Evolutionary conservation across 208 protist species (phyloP), one percentile per base, ranked within the genome.

Genomic region (Trypanosoma lewisi): DNA sequence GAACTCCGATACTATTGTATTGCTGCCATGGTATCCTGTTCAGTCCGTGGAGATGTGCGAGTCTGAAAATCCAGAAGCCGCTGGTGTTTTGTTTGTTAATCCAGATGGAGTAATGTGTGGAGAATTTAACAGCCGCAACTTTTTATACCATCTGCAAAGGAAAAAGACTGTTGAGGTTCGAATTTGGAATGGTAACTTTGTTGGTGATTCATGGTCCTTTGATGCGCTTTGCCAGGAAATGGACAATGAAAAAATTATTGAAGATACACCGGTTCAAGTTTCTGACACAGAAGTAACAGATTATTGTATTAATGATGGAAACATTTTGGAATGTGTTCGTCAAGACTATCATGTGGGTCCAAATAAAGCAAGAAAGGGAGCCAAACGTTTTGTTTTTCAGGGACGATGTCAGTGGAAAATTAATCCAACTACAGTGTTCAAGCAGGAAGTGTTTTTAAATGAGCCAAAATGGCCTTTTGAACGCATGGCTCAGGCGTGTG

Each of bases 271-370:
- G 8, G 80, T 92, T 21, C 33, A 81, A 36, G 89, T 95, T 50
- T 55, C 54, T 21, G 78, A 92, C 60, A 59, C 41, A 6, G 76
- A 83, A 17, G 88, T 95, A 2, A 67, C 74, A 16, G 50, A 57
- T 7, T 60, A 80, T 58, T 63, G 70, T n/a, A 84, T 95, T 60
- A 92, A 95, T 71, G 85, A 95, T 52, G 88, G 88, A 63, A 83
- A 95, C 69, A 92, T 95, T 64, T 53, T 95, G 23, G 85, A 89
- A 54, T 94, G 88, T 63, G 57, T 77, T n/a, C 74, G 74, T 27
- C 60, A 68, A 34, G 66, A 78, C 17, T 45, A 52, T 28, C 42
- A 52, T 42, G 31, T 19, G 1, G 55, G 57, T 1, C 31, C 44
- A 34, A 65, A 51, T 53, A 72, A 72, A 53, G 55, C 23, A 62